Evolutionary conservation across 2,329 filamentous ascomycete genomes (phyloP).

Genomic region (Fusarium temperatum): DNA sequence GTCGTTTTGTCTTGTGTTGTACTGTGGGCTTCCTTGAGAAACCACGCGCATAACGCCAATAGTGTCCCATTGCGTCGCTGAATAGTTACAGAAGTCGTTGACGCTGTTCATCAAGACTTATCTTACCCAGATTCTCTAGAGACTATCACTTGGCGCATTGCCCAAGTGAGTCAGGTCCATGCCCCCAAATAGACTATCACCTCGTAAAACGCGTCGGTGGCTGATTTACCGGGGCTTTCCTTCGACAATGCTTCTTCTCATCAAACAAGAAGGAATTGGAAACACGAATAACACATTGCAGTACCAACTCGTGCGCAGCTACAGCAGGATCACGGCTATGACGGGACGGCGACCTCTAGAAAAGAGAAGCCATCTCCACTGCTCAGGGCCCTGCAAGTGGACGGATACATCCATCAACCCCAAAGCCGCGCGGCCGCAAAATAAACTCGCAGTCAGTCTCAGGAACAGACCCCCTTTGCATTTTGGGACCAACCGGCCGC

Average conservation of each 20-base stretch:
- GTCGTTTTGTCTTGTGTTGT: background rate
- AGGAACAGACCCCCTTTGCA: conserved; percentile 15
- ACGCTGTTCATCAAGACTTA: background rate
- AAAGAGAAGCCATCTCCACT: conserved; percentile 32
- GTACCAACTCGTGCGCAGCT: conserved; percentile 18
- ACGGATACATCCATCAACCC: conserved; percentile 22
- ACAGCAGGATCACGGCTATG: conserved; percentile 25
- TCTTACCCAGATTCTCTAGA: background rate
- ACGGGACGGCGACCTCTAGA: conserved; percentile 30
- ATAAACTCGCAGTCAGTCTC: conserved; percentile 36
- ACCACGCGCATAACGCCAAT: background rate
- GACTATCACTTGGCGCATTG: background rate
- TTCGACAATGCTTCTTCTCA: conserved; percentile 2
- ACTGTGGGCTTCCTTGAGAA: background rate
- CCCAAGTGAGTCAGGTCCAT: conserved; percentile 3
- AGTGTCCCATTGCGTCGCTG: background rate
- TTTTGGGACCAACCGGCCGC: background rate
- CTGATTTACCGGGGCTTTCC: conserved; percentile 9
- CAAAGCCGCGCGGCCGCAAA: conserved; percentile 36
- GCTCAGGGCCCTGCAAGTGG: conserved; percentile 27
- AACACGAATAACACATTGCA: conserved; percentile 23
- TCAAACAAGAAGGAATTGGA: background rate
- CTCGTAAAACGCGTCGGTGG: conserved; percentile 26
- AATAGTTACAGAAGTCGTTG: background rate
- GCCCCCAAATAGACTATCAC: background rate